Base-by-base conservation (phyloP, 2,329 filamentous ascomycete species). In the Apiospora koreana region DNA sequence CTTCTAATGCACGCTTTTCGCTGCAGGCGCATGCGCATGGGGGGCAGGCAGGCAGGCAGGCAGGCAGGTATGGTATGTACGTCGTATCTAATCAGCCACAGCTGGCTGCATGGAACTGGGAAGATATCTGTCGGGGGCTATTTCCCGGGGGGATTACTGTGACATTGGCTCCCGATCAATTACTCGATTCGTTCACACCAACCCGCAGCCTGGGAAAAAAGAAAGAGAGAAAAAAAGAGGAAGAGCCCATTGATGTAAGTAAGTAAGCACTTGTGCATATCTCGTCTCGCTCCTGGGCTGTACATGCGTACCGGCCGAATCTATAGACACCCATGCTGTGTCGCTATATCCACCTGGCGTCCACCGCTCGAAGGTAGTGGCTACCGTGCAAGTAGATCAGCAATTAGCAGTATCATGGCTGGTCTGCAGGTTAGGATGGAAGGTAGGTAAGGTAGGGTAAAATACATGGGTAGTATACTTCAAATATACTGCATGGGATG, bases 51-150 rank as follows among this genome's bases (percentile, higher is more conserved):
- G n/a, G n/a, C n/a, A n/a, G n/a, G n/a, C n/a, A n/a, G n/a, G n/a
- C n/a, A n/a, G n/a, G n/a, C n/a, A n/a, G n/a, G n/a, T n/a, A n/a
- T n/a, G n/a, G 41, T 42, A 42, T 35, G 43, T 38, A 23, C n/a
- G 54, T 62, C 54, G 54, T 62, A 62, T 38, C 54, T 62, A 62
- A 62, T 38, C 54, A 62, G 54, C 54, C 21, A 62, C 21, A 62
- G 31, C 54, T 54, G 31, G 54, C 54, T 62, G 54, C 54, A 62
- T 62, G 54, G 54, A 62, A 62, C 54, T 62, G 54, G 43, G 10
- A 62, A 62, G 54, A 31, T 38, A 62, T 62, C 54, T 62, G 54
- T 62, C 54, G 54, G 54, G 54, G 54, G 28, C 54, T n/a, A n/a
- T 62, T 62, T 62, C 35, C 54, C 54, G 31, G 54, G 54, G 50